These are phyloP conservation scores for Adansonia rubrostipa DNA, from an alignment of 441 rosid genomes.

Conservation along the genomic window DNA sequence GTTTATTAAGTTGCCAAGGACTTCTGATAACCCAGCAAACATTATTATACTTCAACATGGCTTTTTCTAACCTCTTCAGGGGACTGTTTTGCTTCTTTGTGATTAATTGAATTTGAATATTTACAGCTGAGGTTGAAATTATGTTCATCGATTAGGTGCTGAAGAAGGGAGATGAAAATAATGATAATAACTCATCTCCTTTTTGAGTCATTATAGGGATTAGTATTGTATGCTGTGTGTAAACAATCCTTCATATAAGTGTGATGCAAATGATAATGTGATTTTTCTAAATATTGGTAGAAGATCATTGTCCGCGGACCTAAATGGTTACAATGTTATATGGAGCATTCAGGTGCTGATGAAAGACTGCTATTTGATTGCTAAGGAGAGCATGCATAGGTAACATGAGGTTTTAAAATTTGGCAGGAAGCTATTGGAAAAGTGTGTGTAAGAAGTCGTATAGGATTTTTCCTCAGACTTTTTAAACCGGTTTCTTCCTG, in stretches of 20 bases:
- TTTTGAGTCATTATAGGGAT: slow-evolving; percentile 1
- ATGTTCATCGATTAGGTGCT: not conserved
- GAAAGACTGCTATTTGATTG: not conserved
- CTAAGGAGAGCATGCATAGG: not conserved
- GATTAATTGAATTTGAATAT: not conserved
- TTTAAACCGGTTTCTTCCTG: not conserved
- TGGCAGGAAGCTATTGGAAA: not conserved
- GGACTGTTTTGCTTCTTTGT: not conserved
- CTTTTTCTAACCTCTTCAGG: not conserved
- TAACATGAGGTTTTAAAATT: slow-evolving; percentile 1
- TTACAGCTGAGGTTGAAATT: not conserved
- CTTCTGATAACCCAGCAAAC: not conserved
- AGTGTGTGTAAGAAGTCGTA: not conserved
- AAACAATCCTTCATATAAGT: not conserved
- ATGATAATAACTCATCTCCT: not conserved
- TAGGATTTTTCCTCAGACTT: not conserved
- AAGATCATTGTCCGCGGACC: not conserved
- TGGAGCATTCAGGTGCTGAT: not conserved
- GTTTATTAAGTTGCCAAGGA: not conserved
- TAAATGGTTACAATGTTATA: not conserved
- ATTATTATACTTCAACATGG: slow-evolving; percentile 6
- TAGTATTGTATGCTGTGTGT: not conserved
- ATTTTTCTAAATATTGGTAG: not conserved
- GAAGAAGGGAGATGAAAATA: slow-evolving; percentile 7
- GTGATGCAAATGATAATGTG: not conserved